Base-by-base conservation (phyloP, 257 asterid genomes). In the Forsythia suspensa region DNA sequence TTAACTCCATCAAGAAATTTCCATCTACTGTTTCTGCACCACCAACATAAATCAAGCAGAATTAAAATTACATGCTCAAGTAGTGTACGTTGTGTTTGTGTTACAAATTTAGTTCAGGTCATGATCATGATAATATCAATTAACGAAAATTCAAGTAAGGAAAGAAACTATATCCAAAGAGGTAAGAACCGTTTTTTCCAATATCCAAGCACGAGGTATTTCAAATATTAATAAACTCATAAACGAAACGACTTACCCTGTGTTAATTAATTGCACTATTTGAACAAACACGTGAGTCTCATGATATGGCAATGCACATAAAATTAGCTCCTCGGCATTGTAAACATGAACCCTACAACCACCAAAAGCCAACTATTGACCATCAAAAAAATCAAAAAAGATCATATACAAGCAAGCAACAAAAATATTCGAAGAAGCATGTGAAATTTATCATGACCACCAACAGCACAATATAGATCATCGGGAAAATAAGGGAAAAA, bases 251-350 rank as follows among this genome's bases (percentile, higher is more conserved):
- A 66, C 86, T 83, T 86, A 95, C 99, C 97, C 91, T 41, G 92
- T 80, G 71, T 91, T 85, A 77, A 92, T 92, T 80, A 95, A 81
- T 75, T 86, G 97, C 71, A 93, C 86, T 70, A 95, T 86, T 75
- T 88, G 88, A 66, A 93, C 99, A 81, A 95, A 95, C 46, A 82
- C 88, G 75, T 87, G 94, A 2, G 98, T 92, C 73, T 95, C 98
- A 79, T 93, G 99, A 85, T 92, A 95, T 0, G 99, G 99, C 88
- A 95, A 79, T 41, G 92, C 86, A 83, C 99, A 92, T 77, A 95
- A 83, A 78, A 95, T 90, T 85, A 93, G 87, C 68, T 92, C 98
- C 68, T 93, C 99, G 8, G 65, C 76, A 81, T 93, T 92, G 89
- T 87, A 85, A 24, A 79, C 86, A 77, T 93, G 97, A 87, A 92